Evolutionary conservation across 441 rosid species (phyloP), one percentile per base, ranked within the genome.

Genomic region (Raphanus hybrid): DNA sequence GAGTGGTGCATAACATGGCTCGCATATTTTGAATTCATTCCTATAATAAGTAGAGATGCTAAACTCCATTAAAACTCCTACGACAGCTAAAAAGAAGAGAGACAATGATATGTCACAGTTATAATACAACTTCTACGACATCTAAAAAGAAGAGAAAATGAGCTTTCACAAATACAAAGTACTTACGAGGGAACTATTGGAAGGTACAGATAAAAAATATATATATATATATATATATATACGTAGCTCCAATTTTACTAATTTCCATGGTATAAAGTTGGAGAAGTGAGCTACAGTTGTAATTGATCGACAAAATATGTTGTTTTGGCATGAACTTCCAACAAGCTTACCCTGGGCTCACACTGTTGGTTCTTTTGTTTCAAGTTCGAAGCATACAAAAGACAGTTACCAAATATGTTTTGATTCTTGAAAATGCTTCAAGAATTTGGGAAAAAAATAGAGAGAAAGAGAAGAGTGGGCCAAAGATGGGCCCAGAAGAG

Each of bases 1-100:
- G 58, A 61, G 57, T 61, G 74, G 69, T 50, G 57, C 57, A 75
- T 37, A 69, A 69, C 74, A 69, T 69, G 79, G 57, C 74, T 63
- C 27, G 9, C 12, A 63, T 34, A 15, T 63, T 63, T 34, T 63
- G 15, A 70, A 70, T 39, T 76, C 52, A 5, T 76, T 63, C 71
- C 52, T 37, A 27, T 15, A 7, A 54, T 63, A 39, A 8, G 59
- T 26, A 70, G 54, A 67, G 70, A 52, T 54, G 64, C 65, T 15
- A 76, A 54, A 63, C n/a, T 54, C 75, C 70, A 63, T 70, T 52
- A 48, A 64, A 54, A 70, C 65, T 76, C 75, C 60, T 70, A 63
- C 66, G 26, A 39, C 9, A 37, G 5, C 80, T 76, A 37, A 37
- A 43, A 50, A 61, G 69, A 62, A 39, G 69, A 52, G 58, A 62